A percentile compares a stretch with the other conserved stretches of the same genome.
Conservation (phyloP, 2,329 filamentous ascomycete species). For the Fusarium coffeatum region DNA sequence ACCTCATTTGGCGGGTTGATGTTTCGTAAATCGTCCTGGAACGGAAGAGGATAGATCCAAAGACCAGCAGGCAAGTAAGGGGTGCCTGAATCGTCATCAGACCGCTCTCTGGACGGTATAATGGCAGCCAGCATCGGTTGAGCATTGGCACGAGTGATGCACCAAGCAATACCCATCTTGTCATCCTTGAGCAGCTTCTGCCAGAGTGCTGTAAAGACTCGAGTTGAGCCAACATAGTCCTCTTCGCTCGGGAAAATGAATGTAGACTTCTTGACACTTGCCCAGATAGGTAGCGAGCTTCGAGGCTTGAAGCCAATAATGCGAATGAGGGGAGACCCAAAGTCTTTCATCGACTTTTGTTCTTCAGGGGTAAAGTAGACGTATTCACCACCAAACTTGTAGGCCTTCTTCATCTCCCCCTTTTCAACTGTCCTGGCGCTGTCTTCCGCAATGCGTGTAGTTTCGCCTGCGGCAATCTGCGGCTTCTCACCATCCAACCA, state of each 20-base stretch:
- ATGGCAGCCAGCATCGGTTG: conserved; percentile 84
- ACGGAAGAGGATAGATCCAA: conserved; percentile 90
- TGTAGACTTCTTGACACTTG: conserved; percentile 83
- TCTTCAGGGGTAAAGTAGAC: conserved; percentile 89
- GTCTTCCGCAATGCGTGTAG: conserved; percentile 80
- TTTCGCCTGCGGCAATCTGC: conserved; percentile 81
- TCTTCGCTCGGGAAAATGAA: conserved; percentile 97
- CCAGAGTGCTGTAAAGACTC: conserved; percentile 91
- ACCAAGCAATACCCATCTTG: conserved; percentile 91
- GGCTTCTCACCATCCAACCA: conserved; percentile 88
- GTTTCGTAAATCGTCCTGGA: conserved; percentile 86
- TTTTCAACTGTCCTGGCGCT: conserved; percentile 82
- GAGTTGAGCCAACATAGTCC: conserved; percentile 88
- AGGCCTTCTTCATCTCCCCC: conserved; percentile 86
- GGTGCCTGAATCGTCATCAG: conserved; percentile 72
- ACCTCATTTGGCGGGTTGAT: conserved; percentile 70
- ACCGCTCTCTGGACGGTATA: conserved; percentile 76
- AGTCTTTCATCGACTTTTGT: conserved; percentile 79
- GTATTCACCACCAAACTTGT: conserved; percentile 93
- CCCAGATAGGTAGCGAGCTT: conserved; percentile 81
- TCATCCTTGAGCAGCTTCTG: conserved; percentile 83
- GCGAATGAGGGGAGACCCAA: conserved; percentile 84
- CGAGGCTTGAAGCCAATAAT: conserved; percentile 95
- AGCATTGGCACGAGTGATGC: conserved; percentile 83
- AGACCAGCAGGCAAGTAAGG: conserved; percentile 83